phyloP scores from a whole-genome alignment of 495 filamentous ascomycete species.

The Glutinoglossum americanum region DNA sequence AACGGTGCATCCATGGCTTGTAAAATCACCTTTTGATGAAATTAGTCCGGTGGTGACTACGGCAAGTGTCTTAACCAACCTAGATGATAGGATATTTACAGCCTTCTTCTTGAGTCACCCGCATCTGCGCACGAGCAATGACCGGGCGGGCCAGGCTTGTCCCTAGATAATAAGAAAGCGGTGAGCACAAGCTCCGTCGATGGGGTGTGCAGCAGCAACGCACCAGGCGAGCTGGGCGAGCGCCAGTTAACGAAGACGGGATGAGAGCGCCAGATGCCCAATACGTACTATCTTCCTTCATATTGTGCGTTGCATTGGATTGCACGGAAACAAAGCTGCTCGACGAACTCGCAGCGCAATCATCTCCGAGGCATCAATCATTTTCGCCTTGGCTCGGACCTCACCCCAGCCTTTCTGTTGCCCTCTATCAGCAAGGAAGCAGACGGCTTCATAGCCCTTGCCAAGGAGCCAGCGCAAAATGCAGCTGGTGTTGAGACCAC shows the following conservation, averaged over 20 bases:
- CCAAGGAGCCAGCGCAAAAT: conserved; percentile 10
- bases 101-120: not conserved
- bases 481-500: conserved; percentile 9
- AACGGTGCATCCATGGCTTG: too few relatives aligned
- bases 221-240: conserved; percentile 1
- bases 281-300: conserved; percentile 9
- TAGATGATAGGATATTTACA: conserved; percentile 1
- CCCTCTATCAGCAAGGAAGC: conserved; percentile 4
- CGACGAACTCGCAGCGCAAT: conserved; percentile 10
- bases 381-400: conserved; percentile 10
- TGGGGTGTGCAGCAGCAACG: not conserved
- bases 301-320: conserved; percentile 6
- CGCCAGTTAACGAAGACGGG: not conserved
- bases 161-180: not conserved
- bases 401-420: conserved; percentile 11
- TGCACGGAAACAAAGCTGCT: conserved; percentile 4
- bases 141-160: conserved; percentile 6
- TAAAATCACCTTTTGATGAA: too few relatives aligned
- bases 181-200: not conserved
- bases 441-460: conserved; percentile 11
- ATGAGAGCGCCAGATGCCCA: not conserved
- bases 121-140: conserved; percentile 7
- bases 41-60: too few relatives aligned
- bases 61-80: too few relatives aligned
- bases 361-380: conserved; percentile 13